Base-by-base conservation (phyloP, 2,329 filamentous ascomycete genomes). In the Paracoccidioides brasiliensis region DNA sequence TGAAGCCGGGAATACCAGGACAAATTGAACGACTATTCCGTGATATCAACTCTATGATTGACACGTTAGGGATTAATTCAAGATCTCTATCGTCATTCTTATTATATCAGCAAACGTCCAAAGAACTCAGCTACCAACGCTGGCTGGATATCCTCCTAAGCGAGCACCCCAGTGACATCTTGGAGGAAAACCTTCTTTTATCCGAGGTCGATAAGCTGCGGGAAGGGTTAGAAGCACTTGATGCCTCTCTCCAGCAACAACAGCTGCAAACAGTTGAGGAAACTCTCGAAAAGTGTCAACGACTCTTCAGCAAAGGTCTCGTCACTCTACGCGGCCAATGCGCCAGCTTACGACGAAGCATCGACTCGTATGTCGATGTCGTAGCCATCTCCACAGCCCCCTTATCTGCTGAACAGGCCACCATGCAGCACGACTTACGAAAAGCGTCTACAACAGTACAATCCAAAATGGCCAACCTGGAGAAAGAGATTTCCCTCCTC, bases 51-150 rank as follows among this genome's bases (percentile, higher is more conserved):
- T 87, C 87, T 10, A 98, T 97, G 93, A 84, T 98, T 45, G 89
- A 96, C 64, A 91, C 88, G 0, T 74, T 97, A 43, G 91, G 91
- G 8, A 79, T 96, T 52, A 97, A 97, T 66, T 82, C 87, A 5
- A 80, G 91, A 14, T 82, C 78, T 6, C 64, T 85, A 44, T 70
- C 76, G 22, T 74, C 77, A 0, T 84, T 80, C 63, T 70, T 90
- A 56, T 59, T 73, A 38, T 72, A 73, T 55, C 72, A 76, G 58
- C 62, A 71, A 56, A 60, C 62, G 4, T 55, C 61, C 9, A 76
- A 76, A 9, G 74, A 82, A 52, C 70, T 76, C 44, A 70, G 74
- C 52, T 75, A 78, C 53, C 73, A 80, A 40, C 71, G 73, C 8
- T 78, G 76, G 70, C 61, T 71, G 7, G 55, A 64, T 9, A 66